phyloP scores from a whole-genome alignment of 2,329 filamentous ascomycete genomes.

The Colletotrichum noveboracense region DNA sequence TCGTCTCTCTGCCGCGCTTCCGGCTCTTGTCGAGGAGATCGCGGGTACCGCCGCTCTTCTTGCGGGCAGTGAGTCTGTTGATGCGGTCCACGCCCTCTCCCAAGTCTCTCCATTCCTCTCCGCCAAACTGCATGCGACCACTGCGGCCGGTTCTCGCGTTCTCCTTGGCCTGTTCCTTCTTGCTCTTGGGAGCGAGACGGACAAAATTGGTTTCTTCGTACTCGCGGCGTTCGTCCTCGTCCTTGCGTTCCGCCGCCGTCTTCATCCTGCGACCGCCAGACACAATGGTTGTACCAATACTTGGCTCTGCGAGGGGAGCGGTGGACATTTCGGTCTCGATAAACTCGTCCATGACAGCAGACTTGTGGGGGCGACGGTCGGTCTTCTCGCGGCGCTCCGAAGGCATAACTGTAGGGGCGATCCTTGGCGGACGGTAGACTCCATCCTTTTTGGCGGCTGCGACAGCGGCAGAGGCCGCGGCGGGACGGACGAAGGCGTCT shows the following conservation, averaged over 20 bases:
- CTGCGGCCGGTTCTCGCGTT: slow-evolving; percentile 53
- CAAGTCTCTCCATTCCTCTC: slow-evolving; percentile 90
- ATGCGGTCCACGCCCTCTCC: slow-evolving; percentile 88
- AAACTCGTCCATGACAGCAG: slow-evolving; percentile 90
- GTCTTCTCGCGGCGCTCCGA: slow-evolving; percentile 67
- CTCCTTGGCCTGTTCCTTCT: slow-evolving; percentile 81
- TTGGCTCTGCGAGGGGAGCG: slow-evolving; percentile 84
- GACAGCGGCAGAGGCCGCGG: slow-evolving; percentile 30
- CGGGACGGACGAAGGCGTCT: slow-evolving; percentile 39
- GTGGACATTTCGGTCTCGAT: slow-evolving; percentile 82
- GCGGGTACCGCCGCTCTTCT: slow-evolving; percentile 59
- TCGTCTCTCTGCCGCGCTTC: slow-evolving; percentile 74
- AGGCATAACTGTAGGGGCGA: slow-evolving; percentile 86
- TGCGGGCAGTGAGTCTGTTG: slow-evolving; percentile 78
- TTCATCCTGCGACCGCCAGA: slow-evolving; percentile 80
- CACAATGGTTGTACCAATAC: slow-evolving; percentile 88
- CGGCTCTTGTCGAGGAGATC: slow-evolving; percentile 81
- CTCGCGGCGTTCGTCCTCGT: slow-evolving; percentile 77
- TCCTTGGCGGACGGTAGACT: slow-evolving; percentile 87
- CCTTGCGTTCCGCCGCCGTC: slow-evolving; percentile 75
- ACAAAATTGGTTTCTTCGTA: slow-evolving; percentile 96
- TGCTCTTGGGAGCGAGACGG: slow-evolving; percentile 83
- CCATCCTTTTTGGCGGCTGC: slow-evolving; percentile 54
- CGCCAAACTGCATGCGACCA: slow-evolving; percentile 75
- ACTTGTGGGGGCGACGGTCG: slow-evolving; percentile 70